Evolutionary conservation across 495 filamentous ascomycete genomes (phyloP).

Genomic region (Neurospora intermedia): DNA sequence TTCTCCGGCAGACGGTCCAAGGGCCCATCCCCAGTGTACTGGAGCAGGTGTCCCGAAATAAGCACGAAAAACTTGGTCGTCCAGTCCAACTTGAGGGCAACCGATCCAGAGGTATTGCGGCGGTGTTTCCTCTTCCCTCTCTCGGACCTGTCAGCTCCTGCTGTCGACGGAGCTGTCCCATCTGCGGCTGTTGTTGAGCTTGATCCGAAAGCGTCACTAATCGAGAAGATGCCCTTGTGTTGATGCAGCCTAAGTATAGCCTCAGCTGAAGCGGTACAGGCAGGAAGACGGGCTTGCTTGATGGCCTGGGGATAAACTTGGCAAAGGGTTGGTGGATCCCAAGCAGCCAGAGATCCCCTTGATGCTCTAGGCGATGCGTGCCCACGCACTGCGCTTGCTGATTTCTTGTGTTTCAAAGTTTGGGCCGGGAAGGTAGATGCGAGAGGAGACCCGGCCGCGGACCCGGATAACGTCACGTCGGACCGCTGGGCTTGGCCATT

Average conservation of each 20-base stretch:
- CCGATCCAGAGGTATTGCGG: conserved; percentile 45
- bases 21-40: conserved; percentile 73
- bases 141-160: conserved; percentile 22
- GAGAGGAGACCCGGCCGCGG: not conserved
- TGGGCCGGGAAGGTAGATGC: not conserved
- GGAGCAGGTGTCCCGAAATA: conserved; percentile 72
- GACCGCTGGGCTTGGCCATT: conserved; percentile 21
- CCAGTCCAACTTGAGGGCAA: conserved; percentile 58
- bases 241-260: conserved; percentile 52
- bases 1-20: conserved; percentile 80
- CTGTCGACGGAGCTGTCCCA: not conserved
- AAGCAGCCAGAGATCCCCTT: conserved; percentile 31
- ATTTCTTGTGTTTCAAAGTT: conserved; percentile 29
- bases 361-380: conserved; percentile 8
- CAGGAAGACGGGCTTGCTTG: conserved; percentile 41
- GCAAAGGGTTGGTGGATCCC: conserved; percentile 77
- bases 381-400: conserved; percentile 18
- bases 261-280: conserved; percentile 41
- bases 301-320: conserved; percentile 83
- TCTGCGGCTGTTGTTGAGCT: conserved; percentile 12
- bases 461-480: conserved; percentile 23
- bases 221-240: conserved; percentile 33
- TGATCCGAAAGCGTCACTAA: conserved; percentile 31
- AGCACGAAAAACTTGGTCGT: conserved; percentile 75
- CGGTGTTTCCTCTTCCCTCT: conserved; percentile 34